Evolutionary conservation across 148 eudicot genomes (phyloP), one percentile per base, ranked within the genome.

Genomic region (Silene latifolia): DNA sequence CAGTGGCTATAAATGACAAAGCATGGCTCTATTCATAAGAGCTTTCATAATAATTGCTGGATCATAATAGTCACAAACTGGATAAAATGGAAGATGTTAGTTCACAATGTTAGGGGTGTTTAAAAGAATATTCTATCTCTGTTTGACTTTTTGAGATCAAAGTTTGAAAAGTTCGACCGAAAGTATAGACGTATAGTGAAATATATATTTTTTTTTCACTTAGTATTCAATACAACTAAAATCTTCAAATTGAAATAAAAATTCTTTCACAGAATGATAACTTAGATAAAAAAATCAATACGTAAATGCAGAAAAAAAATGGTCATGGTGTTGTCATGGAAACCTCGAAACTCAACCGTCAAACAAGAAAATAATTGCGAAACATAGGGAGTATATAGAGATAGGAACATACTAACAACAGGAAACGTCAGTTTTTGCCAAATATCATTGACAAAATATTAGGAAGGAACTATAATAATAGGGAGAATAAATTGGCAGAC

Each of bases 381-480:
- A n/a, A 11, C 4, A 61, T 51, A 56, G 5, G 63, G 11, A 39
- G 56, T 18, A 53, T 7, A 18, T 23, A 5, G 17, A 27, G 57
- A 25, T 51, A 47, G 71, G 24, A 11, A 67, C 81, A 56, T 78
- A 73, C 77, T 59, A 56, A 67, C 67, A 19, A 78, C 69, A 7
- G 81, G 62, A 24, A 78, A 39, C 8, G 9, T 6, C 8, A 39
- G 44, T 39, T 39, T 39, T 39, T 39, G 44, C 8, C 44, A 39
- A 39, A 39, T 39, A 39, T 8, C 44, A 39, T 39, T 39, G 8
- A 8, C 35, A 32, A 32, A 39, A 4, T 7, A 39, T 39, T 39
- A 39, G 44, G 44, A 39, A 39, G 44, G 44, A 39, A 39, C 44
- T 39, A 39, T 39, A 39, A 39, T 39, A 7, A 39, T 39, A 39